Conservation (phyloP, 352 stramenopile genomes). For the Globisporangium echinulatum region DNA sequence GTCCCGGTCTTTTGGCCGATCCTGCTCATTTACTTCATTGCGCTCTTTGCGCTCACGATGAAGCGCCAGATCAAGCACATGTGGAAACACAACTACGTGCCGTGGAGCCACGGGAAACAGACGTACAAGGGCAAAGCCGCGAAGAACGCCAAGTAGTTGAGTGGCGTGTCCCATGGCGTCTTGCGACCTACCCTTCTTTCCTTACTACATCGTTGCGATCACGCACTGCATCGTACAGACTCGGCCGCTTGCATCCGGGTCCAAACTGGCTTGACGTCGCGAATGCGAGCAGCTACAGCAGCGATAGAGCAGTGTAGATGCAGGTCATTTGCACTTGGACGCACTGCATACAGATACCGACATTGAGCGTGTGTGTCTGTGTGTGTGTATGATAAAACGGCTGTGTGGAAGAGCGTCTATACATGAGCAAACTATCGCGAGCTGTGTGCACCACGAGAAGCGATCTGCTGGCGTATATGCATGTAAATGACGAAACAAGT, state of each 20-base stretch:
- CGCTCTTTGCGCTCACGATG: slow-evolving; percentile 98
- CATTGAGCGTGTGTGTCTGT: no score
- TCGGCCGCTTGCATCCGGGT: no score
- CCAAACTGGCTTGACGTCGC: neutral
- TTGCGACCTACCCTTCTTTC: no score
- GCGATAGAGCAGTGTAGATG: no score
- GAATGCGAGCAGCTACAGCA: neutral
- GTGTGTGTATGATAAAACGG: neutral
- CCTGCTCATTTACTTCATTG: slow-evolving; percentile 98
- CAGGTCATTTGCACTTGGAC: neutral
- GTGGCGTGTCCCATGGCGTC: neutral
- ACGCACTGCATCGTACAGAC: no score
- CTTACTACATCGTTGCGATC: no score
- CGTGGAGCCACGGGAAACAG: slow-evolving; percentile 94
- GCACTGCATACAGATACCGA: neutral
- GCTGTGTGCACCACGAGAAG: no score
- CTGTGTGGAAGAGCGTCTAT: no score
- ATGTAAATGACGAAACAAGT: no score
- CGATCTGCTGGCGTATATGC: no score
- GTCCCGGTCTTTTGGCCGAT: slow-evolving; percentile 99
- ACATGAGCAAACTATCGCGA: no score
- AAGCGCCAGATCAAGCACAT: slow-evolving; percentile 99
- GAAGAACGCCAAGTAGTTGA: slow-evolving; percentile 73
- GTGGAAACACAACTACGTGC: slow-evolving; percentile 99
- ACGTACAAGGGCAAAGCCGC: slow-evolving; percentile 88